Evolutionary conservation across 1,284 basidiomycete genomes (phyloP).

Genomic region (Cronartium quercuum): DNA sequence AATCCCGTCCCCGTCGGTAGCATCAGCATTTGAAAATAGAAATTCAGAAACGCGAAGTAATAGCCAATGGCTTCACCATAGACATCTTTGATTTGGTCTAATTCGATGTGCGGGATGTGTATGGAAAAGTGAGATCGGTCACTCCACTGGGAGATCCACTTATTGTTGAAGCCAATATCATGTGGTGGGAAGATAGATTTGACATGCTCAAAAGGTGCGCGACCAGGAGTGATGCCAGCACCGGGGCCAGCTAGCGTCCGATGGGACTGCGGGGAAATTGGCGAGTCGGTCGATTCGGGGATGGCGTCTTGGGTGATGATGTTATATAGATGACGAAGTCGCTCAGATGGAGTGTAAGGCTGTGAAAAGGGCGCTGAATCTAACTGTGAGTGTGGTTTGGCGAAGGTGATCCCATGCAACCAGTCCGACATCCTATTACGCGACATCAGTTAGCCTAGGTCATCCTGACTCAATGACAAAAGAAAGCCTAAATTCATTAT

Average conservation of each 20-base stretch:
- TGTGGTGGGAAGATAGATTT: slow-evolving; percentile 36
- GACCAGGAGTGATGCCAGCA: slow-evolving; percentile 24
- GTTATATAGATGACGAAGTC: slow-evolving; percentile 68
- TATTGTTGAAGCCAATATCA: slow-evolving; percentile 16
- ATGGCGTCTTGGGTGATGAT: slow-evolving; percentile 57
- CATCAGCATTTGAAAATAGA: slow-evolving; percentile 69
- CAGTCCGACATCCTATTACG: slow-evolving; percentile 56
- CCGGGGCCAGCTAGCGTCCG: slow-evolving; percentile 9
- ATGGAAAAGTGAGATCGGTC: slow-evolving; percentile 57
- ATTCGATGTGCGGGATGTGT: slow-evolving; percentile 53
- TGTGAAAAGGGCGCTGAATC: slow-evolving; percentile 44
- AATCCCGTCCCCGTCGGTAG: slow-evolving; percentile 63
- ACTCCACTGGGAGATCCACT: slow-evolving; percentile 27
- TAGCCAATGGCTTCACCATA: slow-evolving; percentile 82
- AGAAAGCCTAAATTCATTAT: background rate
- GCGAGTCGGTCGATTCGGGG: slow-evolving; percentile 13
- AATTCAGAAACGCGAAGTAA: slow-evolving; percentile 80
- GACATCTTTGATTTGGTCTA: slow-evolving; percentile 60
- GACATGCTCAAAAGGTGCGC: slow-evolving; percentile 29
- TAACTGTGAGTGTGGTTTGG: slow-evolving; percentile 45
- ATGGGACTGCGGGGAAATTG: slow-evolving; percentile 11
- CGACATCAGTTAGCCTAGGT: background rate
- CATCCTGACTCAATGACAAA: background rate
- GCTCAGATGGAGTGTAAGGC: slow-evolving; percentile 62
- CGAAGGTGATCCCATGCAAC: slow-evolving; percentile 59